Conservation (phyloP, 176 grass and related monocot species). For the Eleusine coracana region DNA sequence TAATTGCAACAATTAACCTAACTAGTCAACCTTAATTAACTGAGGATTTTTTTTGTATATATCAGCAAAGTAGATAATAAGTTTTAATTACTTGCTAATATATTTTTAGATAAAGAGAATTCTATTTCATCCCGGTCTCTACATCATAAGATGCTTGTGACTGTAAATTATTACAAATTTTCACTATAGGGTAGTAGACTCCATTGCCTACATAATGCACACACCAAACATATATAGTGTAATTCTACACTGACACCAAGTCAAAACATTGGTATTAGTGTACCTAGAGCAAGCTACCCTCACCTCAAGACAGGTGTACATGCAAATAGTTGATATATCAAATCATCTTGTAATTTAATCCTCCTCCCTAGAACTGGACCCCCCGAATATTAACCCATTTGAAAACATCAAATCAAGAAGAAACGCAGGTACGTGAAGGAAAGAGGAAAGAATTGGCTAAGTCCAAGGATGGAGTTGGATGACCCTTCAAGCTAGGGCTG, state of each 20-base stretch:
- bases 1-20: neutral
- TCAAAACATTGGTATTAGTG: constrained; percentile 49
- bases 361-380: constrained; percentile 65
- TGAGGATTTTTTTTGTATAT: neutral
- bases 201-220: too few relatives aligned
- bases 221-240: neutral
- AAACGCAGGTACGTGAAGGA: constrained; percentile 22
- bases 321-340: constrained; percentile 41
- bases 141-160: too few relatives aligned
- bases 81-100: neutral
- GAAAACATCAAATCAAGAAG: constrained; percentile 49
- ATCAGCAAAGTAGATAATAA: neutral
- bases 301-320: constrained; percentile 44
- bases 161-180: too few relatives aligned
- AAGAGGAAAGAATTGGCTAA: constrained; percentile 50
- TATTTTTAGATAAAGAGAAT: too few relatives aligned
- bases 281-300: constrained; percentile 28
- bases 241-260: constrained; percentile 43
- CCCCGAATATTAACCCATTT: constrained; percentile 17
- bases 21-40: neutral
- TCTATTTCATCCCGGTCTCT: too few relatives aligned
- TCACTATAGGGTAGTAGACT: too few relatives aligned
- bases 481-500: constrained; percentile 57
- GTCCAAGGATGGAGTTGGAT: constrained; percentile 57
- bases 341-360: constrained; percentile 41